Percentiles rank a stretch among this genome's conserved stretches.
Conservation (phyloP, 2,329 filamentous ascomycete species). For the Colletotrichum acutatum region DNA sequence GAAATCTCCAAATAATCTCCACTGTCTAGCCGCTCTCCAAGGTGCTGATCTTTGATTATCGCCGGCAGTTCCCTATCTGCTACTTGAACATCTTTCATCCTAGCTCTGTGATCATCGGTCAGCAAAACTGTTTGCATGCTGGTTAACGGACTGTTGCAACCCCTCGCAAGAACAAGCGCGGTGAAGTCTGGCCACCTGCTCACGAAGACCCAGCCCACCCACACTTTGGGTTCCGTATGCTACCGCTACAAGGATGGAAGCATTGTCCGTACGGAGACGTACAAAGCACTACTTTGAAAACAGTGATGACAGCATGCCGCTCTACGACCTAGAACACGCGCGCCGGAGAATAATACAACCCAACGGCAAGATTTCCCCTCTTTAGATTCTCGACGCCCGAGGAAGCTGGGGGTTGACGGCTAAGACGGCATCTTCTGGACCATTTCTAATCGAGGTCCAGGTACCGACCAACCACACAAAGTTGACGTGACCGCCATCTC, state of each 20-base stretch:
- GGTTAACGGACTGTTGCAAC: not conserved
- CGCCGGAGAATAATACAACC: constrained; percentile 12
- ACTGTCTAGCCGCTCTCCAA: constrained; percentile 1
- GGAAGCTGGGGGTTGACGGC: constrained; percentile 14
- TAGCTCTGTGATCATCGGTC: constrained; percentile 13
- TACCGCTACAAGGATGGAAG: not conserved
- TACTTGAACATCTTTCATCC: constrained; percentile 8
- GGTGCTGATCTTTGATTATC: constrained; percentile 29
- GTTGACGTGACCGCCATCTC: constrained; percentile 18
- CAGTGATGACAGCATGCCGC: not conserved
- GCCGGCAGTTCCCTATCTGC: constrained; percentile 31
- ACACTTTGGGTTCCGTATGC: not conserved
- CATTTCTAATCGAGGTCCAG: constrained; percentile 3
- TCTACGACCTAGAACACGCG: not conserved
- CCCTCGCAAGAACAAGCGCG: not conserved
- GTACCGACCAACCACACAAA: not conserved
- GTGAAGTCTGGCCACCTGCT: not conserved
- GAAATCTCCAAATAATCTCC: not conserved
- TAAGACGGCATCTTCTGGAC: constrained; percentile 21
- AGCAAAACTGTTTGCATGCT: constrained; percentile 5
- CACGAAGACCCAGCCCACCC: not conserved
- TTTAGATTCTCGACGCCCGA: not conserved
- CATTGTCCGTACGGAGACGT: not conserved
- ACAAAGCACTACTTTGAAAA: not conserved
- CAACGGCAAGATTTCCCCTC: not conserved